Conservation (phyloP, 2,329 filamentous ascomycete genomes). For the Aspergillus sp. region DNA sequence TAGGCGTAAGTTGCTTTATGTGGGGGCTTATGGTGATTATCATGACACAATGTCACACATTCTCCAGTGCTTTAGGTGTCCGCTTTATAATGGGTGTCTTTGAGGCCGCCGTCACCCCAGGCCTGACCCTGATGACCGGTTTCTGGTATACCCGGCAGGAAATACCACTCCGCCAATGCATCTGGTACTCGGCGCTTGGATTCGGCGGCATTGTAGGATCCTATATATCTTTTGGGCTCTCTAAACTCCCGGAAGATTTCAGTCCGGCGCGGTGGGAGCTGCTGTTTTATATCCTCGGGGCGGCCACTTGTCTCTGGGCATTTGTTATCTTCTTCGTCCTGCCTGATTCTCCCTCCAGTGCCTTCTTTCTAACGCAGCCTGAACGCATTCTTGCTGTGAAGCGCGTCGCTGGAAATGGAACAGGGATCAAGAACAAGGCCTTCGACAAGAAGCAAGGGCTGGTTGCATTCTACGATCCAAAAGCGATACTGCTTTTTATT, state of each 20-base stretch:
- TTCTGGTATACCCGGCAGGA: constrained; percentile 17
- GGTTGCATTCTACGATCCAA: constrained; percentile 8
- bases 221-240: constrained; percentile 12
- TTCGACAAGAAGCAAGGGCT: constrained; percentile 8
- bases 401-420: constrained; percentile 4
- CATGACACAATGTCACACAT: constrained; percentile 17
- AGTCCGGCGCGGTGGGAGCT: constrained; percentile 10
- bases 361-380: constrained; percentile 5
- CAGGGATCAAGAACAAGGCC: constrained; percentile 8
- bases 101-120: constrained; percentile 12
- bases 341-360: constrained; percentile 5
- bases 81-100: constrained; percentile 15
- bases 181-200: constrained; percentile 14
- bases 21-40: constrained; percentile 15
- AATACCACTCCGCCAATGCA: constrained; percentile 15
- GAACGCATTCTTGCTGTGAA: constrained; percentile 10
- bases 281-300: constrained; percentile 12
- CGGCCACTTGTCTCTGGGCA: constrained; percentile 12
- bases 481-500: constrained; percentile 15
- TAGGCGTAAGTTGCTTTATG: constrained; percentile 10
- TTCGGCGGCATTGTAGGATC: constrained; percentile 14
- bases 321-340: constrained; percentile 8
- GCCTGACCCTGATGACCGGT: constrained; percentile 14
- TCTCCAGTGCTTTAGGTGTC: constrained; percentile 8
- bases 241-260: constrained; percentile 2